A percentile compares a stretch with the other conserved stretches of the same genome.
These are phyloP conservation scores for Hysterangium stoloniferum DNA, from an alignment of 768 basidiomycete species.

Conservation along the genomic window DNA sequence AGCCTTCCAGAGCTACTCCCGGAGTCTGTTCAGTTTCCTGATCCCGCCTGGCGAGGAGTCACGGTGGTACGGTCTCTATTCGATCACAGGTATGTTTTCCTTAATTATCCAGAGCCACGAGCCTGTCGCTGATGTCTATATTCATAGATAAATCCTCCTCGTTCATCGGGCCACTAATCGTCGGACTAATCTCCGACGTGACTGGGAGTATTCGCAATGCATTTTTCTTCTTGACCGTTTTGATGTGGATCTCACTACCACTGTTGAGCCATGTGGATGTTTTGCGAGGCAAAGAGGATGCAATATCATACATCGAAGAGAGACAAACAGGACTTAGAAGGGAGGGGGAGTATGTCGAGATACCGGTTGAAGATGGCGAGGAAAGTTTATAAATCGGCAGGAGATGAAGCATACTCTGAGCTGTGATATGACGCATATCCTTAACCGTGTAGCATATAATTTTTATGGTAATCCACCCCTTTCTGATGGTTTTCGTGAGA, in stretches of 20 bases:
- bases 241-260: slow-evolving; percentile 79
- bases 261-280: slow-evolving; percentile 66
- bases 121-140: slow-evolving; percentile 16
- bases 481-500: too few relatives aligned
- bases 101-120: not conserved
- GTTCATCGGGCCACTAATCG: slow-evolving; percentile 85
- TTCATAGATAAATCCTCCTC: slow-evolving; percentile 62
- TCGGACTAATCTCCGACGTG: slow-evolving; percentile 78
- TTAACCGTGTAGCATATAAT: too few relatives aligned
- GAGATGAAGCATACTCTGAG: too few relatives aligned
- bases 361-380: not conserved
- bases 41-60: slow-evolving; percentile 87
- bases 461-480: too few relatives aligned
- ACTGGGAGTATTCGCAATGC: slow-evolving; percentile 90
- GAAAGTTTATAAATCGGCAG: too few relatives aligned
- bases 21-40: slow-evolving; percentile 81
- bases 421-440: too few relatives aligned
- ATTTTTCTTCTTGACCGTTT: slow-evolving; percentile 78
- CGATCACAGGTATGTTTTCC: slow-evolving; percentile 59
- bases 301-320: slow-evolving; percentile 25
- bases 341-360: not conserved
- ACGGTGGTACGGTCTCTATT: slow-evolving; percentile 80
- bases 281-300: slow-evolving; percentile 51
- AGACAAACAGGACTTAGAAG: not conserved
- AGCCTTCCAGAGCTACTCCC: slow-evolving; percentile 84